These are phyloP conservation scores for Pneumocystis oryctolagi DNA, from an alignment of 1,139 yeast species.

Conservation along the genomic window DNA sequence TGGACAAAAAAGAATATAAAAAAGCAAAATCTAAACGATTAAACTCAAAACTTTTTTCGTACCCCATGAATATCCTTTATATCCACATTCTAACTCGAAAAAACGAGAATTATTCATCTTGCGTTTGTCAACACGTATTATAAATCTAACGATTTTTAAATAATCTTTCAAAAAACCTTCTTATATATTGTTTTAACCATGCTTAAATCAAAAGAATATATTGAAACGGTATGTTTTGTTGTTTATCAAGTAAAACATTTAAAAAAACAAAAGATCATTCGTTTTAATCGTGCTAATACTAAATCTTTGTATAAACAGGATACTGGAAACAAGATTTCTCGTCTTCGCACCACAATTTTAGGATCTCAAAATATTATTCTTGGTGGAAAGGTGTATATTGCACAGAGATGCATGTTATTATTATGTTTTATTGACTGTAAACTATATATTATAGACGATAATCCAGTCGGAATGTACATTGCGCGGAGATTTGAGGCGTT, in stretches of 20 bases:
- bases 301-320: constrained; percentile 18
- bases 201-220: not conserved
- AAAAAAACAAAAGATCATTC: not conserved
- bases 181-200: too few species aligned
- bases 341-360: constrained; percentile 28
- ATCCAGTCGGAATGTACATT: constrained; percentile 9
- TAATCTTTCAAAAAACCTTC: too few species aligned
- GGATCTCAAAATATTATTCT: constrained; percentile 34
- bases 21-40: too few species aligned
- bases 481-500: constrained; percentile 5
- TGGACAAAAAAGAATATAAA: too few species aligned
- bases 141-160: too few species aligned
- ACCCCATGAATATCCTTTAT: not conserved
- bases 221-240: not conserved
- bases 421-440: not conserved
- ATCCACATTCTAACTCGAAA: not conserved
- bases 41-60: not conserved
- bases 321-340: constrained; percentile 45
- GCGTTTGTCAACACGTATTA: too few species aligned
- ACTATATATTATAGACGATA: constrained; percentile 11
- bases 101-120: not conserved
- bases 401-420: too few species aligned
- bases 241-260: not conserved
- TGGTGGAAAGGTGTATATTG: constrained; percentile 27
- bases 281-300: not conserved